Evolutionary conservation across 305 asterid species (phyloP).

Genomic region (Rubia balearica): DNA sequence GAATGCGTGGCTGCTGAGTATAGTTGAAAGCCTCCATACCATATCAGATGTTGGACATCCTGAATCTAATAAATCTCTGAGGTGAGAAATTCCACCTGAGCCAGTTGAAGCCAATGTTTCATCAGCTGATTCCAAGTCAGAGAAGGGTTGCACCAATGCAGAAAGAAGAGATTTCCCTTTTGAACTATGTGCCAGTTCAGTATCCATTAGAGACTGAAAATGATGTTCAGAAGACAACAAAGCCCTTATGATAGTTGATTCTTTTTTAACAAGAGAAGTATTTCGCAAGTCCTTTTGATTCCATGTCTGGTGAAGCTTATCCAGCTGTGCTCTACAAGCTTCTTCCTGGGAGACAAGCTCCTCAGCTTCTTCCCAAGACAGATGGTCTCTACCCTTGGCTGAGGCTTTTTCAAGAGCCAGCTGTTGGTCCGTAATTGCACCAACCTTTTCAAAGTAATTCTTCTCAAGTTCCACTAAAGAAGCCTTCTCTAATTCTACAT

Average conservation of each 20-base stretch:
- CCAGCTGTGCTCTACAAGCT: conserved; percentile 89
- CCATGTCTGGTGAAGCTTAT: conserved; percentile 88
- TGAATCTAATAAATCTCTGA: conserved; percentile 48
- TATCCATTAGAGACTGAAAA: conserved; percentile 53
- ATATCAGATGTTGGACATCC: conserved; percentile 70
- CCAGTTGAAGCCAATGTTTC: conserved; percentile 51
- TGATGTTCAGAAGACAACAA: conserved; percentile 54
- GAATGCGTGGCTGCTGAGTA: conserved; percentile 48
- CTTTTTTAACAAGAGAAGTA: conserved; percentile 69
- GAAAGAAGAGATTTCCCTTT: conserved; percentile 69
- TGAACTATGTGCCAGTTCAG: conserved; percentile 48
- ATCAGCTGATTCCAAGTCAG: conserved; percentile 81
- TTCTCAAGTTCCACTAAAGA: conserved; percentile 83
- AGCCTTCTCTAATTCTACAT: conserved; percentile 81
- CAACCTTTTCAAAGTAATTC: conserved; percentile 83
- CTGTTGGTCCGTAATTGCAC: conserved; percentile 84
- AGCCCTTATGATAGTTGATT: conserved; percentile 48
- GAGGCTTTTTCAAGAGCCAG: conserved; percentile 97
- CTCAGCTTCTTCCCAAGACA: conserved; percentile 99
- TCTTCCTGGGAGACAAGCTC: conserved; percentile 99
- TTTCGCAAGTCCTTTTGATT: conserved; percentile 72
- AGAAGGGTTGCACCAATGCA: conserved; percentile 66
- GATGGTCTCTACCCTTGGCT: conserved; percentile 82
- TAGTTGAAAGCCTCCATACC: conserved; percentile 79
- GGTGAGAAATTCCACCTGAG: conserved; percentile 48